Evolutionary conservation across 768 basidiomycete genomes (phyloP), one percentile per base, ranked within the genome.

Genomic region (Exsudoporus frostii): DNA sequence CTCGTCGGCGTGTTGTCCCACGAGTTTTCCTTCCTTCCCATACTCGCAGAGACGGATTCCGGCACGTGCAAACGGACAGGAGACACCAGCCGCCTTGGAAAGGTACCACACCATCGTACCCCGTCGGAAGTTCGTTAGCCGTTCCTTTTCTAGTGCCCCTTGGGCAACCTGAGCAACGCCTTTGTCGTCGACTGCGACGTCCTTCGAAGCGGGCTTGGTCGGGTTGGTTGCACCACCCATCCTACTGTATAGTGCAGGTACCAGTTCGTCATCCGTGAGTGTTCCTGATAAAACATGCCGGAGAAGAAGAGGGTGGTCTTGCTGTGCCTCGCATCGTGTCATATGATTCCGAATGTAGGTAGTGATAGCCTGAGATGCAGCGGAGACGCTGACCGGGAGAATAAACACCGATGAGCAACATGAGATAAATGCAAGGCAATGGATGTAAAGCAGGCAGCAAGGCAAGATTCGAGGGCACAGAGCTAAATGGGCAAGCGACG

Each of bases 71-170:
- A 91, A 91, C 5, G 88, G 88, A 69, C 88, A 90, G 0, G 84
- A 82, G 7, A 83, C 79, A 45, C 89, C 89, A 9, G 87, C 82
- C 17, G 85, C 86, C 59, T 82, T 80, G 65, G 83, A 84, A 53
- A 91, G 76, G 67, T 90, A 91, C 87, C 87, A 91, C 15, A 91
- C 87, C 63, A 82, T 81, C 40, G 88, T 91, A 29, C 89, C 89
- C 33, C 84, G 79, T 51, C 88, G 78, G 64, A 89, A 91, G 67
- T 88, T 88, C 19, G 88, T 90, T 36, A 77, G 57, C 32, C 85
- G 75, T 50, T 65, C 67, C 33, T 34, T 54, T 44, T 70, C 69
- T 6, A 42, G 55, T 22, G 36, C 25, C 14, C 20, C 36, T 39
- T 51, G 56, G 3, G 43, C 17, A 20, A 41, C 25, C 29, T 54